Conservation (phyloP, 352 stramenopile genomes). For the Albugo laibachii region DNA sequence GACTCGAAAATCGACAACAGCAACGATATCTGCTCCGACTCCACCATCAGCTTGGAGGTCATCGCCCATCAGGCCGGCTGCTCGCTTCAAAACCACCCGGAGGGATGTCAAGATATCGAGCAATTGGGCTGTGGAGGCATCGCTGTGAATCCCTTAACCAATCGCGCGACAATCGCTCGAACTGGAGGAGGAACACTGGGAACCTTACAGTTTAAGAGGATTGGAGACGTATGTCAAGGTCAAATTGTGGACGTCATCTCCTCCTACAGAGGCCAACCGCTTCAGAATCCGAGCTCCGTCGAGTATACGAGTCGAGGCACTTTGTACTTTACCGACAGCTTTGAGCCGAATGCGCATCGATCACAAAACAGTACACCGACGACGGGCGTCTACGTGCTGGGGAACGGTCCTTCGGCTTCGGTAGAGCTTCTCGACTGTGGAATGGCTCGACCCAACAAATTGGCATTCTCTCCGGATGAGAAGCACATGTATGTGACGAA, state of each 20-base stretch:
- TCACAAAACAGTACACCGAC: conserved; percentile 33
- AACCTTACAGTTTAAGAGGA: conserved; percentile 37
- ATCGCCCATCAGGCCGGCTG: conserved; percentile 40
- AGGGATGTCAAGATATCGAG: conserved; percentile 42
- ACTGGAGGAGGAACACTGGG: conserved; percentile 51
- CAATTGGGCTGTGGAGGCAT: conserved; percentile 63
- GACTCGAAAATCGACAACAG: neutral
- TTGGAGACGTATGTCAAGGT: conserved; percentile 26
- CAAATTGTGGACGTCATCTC: conserved; percentile 58
- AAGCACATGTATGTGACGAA: conserved; percentile 70
- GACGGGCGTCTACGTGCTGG: conserved; percentile 55
- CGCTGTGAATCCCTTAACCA: conserved; percentile 32
- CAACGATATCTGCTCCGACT: conserved; percentile 10
- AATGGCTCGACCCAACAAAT: conserved; percentile 71
- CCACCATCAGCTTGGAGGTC: conserved; percentile 24
- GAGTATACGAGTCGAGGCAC: conserved; percentile 40
- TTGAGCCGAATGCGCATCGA: conserved; percentile 28
- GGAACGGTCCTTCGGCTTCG: conserved; percentile 1
- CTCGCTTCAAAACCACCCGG: conserved; percentile 38
- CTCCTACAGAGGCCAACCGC: conserved; percentile 50
- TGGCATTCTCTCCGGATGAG: conserved; percentile 48
- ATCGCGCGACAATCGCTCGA: conserved; percentile 47
- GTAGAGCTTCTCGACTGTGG: conserved; percentile 46
- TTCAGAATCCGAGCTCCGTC: conserved; percentile 51
- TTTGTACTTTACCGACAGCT: conserved; percentile 63